Evolutionary conservation across 371 early-diverging fungal species (phyloP), one percentile per base, ranked within the genome.

Genomic region (Apophysomyces trapeziformis): DNA sequence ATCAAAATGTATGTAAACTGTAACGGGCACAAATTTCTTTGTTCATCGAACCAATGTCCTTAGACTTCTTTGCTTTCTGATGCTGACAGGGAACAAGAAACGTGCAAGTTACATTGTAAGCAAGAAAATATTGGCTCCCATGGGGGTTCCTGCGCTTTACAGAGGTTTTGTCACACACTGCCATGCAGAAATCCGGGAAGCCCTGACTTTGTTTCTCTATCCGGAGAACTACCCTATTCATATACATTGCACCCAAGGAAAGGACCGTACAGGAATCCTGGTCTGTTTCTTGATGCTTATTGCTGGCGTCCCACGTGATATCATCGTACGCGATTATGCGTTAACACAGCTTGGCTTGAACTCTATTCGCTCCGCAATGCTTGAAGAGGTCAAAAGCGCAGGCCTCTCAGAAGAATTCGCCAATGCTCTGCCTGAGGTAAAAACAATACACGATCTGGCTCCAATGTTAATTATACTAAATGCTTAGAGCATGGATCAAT

Each of bases 161-260:
- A 79, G 83, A 47, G 79, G 79, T 61, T 85, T 89, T 47, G 63
- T 87, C 1, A 73, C 76, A 37, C 78, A 84, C 57, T 86, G 88
- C 68, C 77, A 84, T 65, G 64, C 69, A 0, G 88, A 88, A 58
- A 77, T 89, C 21, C 68, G 70, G 0, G 74, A 81, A 9, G 82
- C 86, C 2, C 43, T 90, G 71, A 72, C 78, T 60, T 72, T 88
- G 6, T 86, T 89, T 68, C 67, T 77, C 13, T 75, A 88, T 50
- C 83, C 81, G 7, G 59, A 72, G 18, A 85, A 86, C 57, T 90
- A 88, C 65, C 92, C 92, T 4, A 84, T 92, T 12, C 78, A 90
- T 47, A 82, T 93, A 38, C 93, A 93, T 66, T 93, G 93, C 74
- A 88, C 90, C 14, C 90, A 90, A 57, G 93, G 93, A 37, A 93